Evolutionary conservation across 805 yeast species (phyloP).

Genomic region (Cyberlindnera saturnus): DNA sequence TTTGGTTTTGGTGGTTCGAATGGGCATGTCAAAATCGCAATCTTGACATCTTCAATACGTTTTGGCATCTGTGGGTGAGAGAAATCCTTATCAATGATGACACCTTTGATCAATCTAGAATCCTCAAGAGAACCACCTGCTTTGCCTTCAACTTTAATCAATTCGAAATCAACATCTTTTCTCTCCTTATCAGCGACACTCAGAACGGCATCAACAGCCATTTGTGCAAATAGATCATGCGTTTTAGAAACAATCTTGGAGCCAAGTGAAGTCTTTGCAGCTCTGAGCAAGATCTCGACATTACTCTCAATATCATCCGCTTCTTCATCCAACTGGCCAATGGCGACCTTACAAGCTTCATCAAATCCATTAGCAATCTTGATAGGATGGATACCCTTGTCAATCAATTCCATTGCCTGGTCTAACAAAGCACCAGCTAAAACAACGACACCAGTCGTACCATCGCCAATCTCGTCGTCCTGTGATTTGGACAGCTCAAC

Average conservation of each 20-base stretch:
- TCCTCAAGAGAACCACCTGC: constrained; percentile 92
- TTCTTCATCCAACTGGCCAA: constrained; percentile 62
- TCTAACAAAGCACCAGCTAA: constrained; percentile 91
- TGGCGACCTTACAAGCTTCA: constrained; percentile 91
- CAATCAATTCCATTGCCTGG: constrained; percentile 90
- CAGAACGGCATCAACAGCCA: constrained; percentile 95
- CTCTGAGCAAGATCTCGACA: constrained; percentile 60
- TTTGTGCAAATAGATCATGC: constrained; percentile 88
- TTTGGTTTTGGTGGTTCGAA: constrained; percentile 99
- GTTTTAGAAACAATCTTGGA: constrained; percentile 92
- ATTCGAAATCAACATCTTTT: constrained; percentile 94
- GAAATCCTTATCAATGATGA: constrained; percentile 90
- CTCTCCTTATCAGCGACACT: constrained; percentile 89
- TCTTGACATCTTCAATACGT: constrained; percentile 66
- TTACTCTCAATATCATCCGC: constrained; percentile 56
- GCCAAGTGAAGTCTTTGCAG: constrained; percentile 92
- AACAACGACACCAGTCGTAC: constrained; percentile 98
- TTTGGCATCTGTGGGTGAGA: constrained; percentile 99
- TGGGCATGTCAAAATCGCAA: constrained; percentile 96
- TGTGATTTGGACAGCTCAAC: constrained; percentile 93
- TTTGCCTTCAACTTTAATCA: constrained; percentile 91
- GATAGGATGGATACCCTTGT: constrained; percentile 96
- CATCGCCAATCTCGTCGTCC: constrained; percentile 98
- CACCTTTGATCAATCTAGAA: constrained; percentile 82
- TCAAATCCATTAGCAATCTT: constrained; percentile 96